Conservation (phyloP, 1,284 basidiomycete genomes). For the Leccinum huronense region DNA sequence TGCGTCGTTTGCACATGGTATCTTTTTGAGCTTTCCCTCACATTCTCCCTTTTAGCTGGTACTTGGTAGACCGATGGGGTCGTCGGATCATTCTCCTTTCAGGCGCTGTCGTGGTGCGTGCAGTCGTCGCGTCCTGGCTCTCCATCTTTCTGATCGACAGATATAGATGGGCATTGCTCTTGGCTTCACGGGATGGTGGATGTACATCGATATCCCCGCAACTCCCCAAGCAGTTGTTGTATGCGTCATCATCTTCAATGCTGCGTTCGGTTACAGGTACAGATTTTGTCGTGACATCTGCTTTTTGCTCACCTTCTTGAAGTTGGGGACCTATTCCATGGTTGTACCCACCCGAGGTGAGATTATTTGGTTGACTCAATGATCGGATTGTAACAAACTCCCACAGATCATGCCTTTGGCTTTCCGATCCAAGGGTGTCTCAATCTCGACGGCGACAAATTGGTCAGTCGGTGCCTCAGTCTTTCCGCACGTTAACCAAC, state of each 20-base stretch:
- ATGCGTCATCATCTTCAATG: constrained; percentile 94
- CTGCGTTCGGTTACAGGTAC: constrained; percentile 84
- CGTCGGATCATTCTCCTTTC: constrained; percentile 88
- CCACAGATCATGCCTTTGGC: constrained; percentile 86
- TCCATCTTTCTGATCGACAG: constrained; percentile 7
- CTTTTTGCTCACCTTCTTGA: constrained; percentile 12
- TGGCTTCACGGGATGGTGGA: constrained; percentile 85
- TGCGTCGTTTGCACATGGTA: constrained; percentile 38
- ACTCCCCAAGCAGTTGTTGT: constrained; percentile 89
- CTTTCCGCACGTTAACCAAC: constrained; percentile 34
- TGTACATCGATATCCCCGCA: constrained; percentile 85
- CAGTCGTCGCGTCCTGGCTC: constrained; percentile 6
- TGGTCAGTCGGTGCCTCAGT: constrained; percentile 22
- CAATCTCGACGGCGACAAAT: constrained; percentile 83
- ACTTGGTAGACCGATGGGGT: constrained; percentile 91
- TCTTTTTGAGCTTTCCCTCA: constrained; percentile 6
- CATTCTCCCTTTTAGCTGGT: constrained; percentile 65
- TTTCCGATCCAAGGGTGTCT: constrained; percentile 93
- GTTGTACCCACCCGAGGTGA: constrained; percentile 85
- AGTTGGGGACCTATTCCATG: constrained; percentile 79
- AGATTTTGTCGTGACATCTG: constrained; percentile 19
- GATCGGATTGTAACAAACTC: constrained; percentile 9
- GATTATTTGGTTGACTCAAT: constrained; percentile 5
- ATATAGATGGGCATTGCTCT: constrained; percentile 77
- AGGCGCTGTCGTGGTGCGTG: constrained; percentile 80